These are phyloP conservation scores for Echeveria elegans DNA, from an alignment of 164 flowering plant species.

Conservation along the genomic window DNA sequence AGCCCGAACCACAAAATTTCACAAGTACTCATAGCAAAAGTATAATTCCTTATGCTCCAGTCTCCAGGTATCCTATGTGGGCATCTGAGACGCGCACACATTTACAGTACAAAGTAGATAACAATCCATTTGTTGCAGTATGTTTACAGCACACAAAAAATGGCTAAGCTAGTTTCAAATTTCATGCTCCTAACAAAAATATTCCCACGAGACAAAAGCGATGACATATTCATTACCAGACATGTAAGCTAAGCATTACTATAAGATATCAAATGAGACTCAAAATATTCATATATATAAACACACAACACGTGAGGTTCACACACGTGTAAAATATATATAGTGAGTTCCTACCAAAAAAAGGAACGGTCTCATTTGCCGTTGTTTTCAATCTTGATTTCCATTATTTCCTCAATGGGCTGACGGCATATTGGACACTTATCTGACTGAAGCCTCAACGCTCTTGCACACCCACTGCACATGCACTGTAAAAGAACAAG, in stretches of 20 bases:
- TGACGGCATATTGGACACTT: slow-evolving; percentile 87
- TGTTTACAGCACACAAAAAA: too few species aligned
- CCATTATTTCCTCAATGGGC: slow-evolving; percentile 63
- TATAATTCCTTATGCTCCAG: too few species aligned
- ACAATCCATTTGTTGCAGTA: too few species aligned
- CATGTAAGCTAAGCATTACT: not conserved
- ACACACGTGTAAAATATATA: not conserved
- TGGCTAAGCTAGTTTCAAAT: too few species aligned
- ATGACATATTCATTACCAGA: not conserved
- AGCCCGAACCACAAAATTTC: too few species aligned
- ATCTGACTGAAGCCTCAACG: slow-evolving; percentile 55
- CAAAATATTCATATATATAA: not conserved
- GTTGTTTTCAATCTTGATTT: slow-evolving; percentile 50
- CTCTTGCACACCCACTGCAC: slow-evolving; percentile 83
- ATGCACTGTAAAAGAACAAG: slow-evolving; percentile 55
- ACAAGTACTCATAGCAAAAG: too few species aligned
- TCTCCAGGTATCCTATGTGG: too few species aligned
- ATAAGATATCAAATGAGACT: not conserved
- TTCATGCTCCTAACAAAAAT: too few species aligned
- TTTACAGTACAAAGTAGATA: too few species aligned
- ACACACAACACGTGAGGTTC: not conserved
- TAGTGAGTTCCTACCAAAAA: not conserved
- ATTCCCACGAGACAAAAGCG: too few species aligned
- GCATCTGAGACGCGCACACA: too few species aligned
- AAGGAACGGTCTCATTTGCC: slow-evolving; percentile 26